These are phyloP conservation scores for Pisolithus orientalis DNA, from an alignment of 768 basidiomycete species.

Conservation along the genomic window DNA sequence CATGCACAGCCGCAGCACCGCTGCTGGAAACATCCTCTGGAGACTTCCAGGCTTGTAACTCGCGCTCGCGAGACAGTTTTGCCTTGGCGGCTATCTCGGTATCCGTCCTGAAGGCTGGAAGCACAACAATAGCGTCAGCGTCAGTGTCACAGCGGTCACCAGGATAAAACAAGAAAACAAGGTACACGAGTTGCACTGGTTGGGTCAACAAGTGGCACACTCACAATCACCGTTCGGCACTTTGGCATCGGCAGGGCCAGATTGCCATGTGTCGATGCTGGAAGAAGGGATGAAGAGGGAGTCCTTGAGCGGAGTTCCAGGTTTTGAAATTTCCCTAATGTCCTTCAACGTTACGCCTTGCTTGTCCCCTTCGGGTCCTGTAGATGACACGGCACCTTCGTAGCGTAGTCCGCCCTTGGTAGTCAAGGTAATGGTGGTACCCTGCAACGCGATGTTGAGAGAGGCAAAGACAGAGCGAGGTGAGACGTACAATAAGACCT, in stretches of 20 bases:
- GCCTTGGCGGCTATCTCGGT: conserved; percentile 62
- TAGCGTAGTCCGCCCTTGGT: conserved; percentile 68
- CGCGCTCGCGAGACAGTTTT: conserved; percentile 54
- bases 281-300: conserved; percentile 60
- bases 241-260: conserved; percentile 68
- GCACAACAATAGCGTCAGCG: conserved; percentile 9
- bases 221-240: conserved; percentile 67
- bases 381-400: conserved; percentile 65
- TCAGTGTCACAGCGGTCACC: not conserved
- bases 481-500: conserved; percentile 60
- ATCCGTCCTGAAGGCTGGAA: conserved; percentile 75
- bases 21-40: conserved; percentile 29
- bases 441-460: conserved; percentile 35
- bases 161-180: not conserved
- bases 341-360: conserved; percentile 71
- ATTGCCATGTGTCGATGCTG: conserved; percentile 69
- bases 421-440: conserved; percentile 70
- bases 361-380: conserved; percentile 58
- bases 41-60: conserved; percentile 75
- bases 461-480: conserved; percentile 5
- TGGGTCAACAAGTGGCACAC: conserved; percentile 20
- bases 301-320: conserved; percentile 67
- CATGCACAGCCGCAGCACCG: conserved; percentile 19
- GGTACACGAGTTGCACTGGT: not conserved
- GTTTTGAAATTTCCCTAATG: conserved; percentile 63